Evolutionary conservation across 352 stramenopile genomes (phyloP), one percentile per base, ranked within the genome.

Genomic region (Globisporangium ultimum): DNA sequence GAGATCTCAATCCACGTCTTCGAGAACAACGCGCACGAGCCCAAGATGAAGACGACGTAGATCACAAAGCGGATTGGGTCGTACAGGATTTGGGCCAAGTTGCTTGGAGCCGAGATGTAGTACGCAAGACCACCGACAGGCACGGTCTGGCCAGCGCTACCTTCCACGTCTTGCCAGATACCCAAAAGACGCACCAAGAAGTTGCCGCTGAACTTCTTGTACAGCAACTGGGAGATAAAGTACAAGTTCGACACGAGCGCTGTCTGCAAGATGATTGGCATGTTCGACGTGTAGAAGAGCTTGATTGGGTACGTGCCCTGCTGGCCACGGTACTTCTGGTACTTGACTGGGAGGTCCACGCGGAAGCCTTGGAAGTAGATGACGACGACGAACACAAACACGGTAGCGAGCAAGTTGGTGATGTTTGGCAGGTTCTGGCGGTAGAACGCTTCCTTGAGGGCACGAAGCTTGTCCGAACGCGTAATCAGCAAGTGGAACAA

Each of bases 251-350:
- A 98, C 47, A 99, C 96, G 48, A 99, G 86, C 17, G 97, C 97
- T 11, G 97, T 99, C 80, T 99, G 97, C 45, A 99, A 79, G 63
- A 99, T 99, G 78, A 99, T 99, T 53, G 97, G 97, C 96, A 99
- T 99, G 93, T 99, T 99, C 63, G 95, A 99, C 51, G 97, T 99
- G 93, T 99, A 99, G 75, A 99, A 99, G 5, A 99, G 86, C 88
- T 99, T 99, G 91, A 99, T 99, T 62, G 97, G 97, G 89, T 99
- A 99, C 63, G 94, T 99, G 70, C 96, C 97, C 82, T 98, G 93
- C 78, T 99, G 97, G 66, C 97, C 97, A 63, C 97, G 94, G 75
- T 98, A 98, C 77, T 98, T 98, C 73, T 99, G 95, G 87, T 99
- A 98, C 91, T 99, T 99, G 76, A 99, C 82, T 12, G 84, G 84